Percentiles rank a stretch among this genome's conserved stretches.
Evolutionary conservation across 2,329 filamentous ascomycete species (phyloP).

Genomic region (Aspergillus caelatus): DNA sequence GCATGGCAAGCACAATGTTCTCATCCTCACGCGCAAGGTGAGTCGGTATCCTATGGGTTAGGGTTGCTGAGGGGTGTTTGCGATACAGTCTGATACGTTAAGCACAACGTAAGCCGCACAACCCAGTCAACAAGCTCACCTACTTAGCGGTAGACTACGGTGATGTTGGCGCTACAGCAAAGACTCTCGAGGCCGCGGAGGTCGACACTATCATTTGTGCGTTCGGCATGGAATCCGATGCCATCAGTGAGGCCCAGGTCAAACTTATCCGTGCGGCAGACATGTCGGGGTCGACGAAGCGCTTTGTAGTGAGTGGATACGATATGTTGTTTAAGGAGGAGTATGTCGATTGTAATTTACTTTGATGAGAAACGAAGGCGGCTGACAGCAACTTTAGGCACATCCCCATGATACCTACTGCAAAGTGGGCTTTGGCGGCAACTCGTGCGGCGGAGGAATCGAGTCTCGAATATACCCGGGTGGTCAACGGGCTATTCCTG

Average conservation of each 20-base stretch:
- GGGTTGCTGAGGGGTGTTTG: background rate
- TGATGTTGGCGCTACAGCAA: background rate
- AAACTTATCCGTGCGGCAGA: slow-evolving; percentile 7
- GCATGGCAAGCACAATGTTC: background rate
- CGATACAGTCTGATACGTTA: background rate
- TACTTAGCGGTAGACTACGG: slow-evolving; percentile 2
- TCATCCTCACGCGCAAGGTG: slow-evolving; percentile 8
- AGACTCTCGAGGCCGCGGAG: background rate
- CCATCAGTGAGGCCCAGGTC: slow-evolving; percentile 1
- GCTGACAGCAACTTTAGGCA: background rate
- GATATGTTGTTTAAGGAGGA: slow-evolving; percentile 9
- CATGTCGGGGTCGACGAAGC: background rate
- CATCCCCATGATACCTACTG: background rate
- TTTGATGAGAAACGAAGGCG: background rate
- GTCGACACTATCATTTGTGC: slow-evolving; percentile 8
- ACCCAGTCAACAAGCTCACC: background rate
- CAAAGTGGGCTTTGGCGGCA: slow-evolving; percentile 7
- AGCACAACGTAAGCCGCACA: background rate
- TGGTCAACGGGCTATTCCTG: slow-evolving; percentile 7
- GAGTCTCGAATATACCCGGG: slow-evolving; percentile 2
- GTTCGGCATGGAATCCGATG: slow-evolving; percentile 8
- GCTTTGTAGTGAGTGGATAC: slow-evolving; percentile 7
- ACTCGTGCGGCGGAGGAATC: background rate
- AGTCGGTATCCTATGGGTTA: background rate
- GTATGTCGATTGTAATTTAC: background rate